Evolutionary conservation across 345 rosid species (phyloP).

Genomic region (Eutrema japonicum): DNA sequence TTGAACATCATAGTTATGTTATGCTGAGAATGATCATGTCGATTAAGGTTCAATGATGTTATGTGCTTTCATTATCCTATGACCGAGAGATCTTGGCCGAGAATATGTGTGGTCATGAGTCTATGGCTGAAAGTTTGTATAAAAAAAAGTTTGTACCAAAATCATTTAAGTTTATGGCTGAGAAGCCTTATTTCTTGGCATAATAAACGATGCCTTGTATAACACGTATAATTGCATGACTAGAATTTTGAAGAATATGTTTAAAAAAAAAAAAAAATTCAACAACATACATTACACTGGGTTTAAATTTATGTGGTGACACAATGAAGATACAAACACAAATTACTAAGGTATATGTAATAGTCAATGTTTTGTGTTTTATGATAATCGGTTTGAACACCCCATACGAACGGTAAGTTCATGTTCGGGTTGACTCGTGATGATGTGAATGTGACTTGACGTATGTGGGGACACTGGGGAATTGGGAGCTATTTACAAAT

Average conservation of each 20-base stretch:
- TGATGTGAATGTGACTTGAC: slow-evolving; percentile 19
- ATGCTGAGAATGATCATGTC: neutral
- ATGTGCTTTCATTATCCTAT: neutral
- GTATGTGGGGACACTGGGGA: slow-evolving; percentile 7
- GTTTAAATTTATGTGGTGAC: too few relatives aligned
- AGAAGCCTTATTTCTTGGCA: neutral
- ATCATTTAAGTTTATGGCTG: neutral
- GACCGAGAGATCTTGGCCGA: neutral
- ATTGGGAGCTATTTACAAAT: neutral
- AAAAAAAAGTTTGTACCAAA: neutral
- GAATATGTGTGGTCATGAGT: neutral
- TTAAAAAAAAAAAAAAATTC: too few relatives aligned
- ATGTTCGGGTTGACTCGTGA: neutral
- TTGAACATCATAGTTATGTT: too few relatives aligned
- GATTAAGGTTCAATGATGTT: neutral
- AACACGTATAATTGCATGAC: neutral
- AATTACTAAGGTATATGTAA: too few relatives aligned
- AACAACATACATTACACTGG: too few relatives aligned
- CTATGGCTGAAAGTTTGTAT: neutral
- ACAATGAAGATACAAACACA: too few relatives aligned
- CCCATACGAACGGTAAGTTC: neutral
- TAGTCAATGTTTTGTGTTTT: neutral
- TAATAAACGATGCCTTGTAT: neutral
- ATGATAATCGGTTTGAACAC: neutral
- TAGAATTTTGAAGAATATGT: too few relatives aligned